Conservation (phyloP, 306 rosid genomes). For the Vachellia collinsii region DNA sequence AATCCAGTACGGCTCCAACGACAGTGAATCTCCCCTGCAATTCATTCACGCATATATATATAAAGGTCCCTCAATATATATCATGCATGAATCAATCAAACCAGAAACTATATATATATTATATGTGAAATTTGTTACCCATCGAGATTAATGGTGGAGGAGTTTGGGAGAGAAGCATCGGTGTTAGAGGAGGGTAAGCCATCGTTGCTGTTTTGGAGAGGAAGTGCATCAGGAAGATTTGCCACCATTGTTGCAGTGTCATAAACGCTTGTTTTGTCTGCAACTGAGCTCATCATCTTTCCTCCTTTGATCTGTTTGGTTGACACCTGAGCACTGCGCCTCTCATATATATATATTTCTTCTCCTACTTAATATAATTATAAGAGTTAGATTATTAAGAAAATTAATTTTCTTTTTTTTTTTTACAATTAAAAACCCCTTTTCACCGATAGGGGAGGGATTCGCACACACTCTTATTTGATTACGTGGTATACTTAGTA, state of each 20-base stretch:
- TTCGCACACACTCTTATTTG: no score
- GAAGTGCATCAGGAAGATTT: neutral
- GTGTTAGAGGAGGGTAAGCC: neutral
- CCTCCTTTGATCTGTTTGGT: no score
- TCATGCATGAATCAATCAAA: neutral
- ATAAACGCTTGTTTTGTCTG: no score
- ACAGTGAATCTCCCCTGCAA: conserved; percentile 73
- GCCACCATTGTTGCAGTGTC: neutral
- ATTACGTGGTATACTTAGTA: no score
- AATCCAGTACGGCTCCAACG: conserved; percentile 60
- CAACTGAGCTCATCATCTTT: no score
- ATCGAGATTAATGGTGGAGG: conserved; percentile 19
- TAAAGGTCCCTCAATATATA: neutral
- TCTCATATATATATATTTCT: no score
- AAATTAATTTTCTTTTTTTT: no score
- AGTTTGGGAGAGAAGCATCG: neutral
- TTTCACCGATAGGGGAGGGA: no score
- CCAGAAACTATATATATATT: neutral
- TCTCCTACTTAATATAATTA: no score
- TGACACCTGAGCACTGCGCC: no score
- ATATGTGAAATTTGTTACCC: neutral
- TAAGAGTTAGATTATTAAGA: no score
- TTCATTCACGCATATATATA: neutral
- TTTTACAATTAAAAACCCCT: no score
- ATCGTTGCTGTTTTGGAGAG: neutral